Evolutionary conservation across 805 yeast genomes (phyloP).

Genomic region (Sungouiella thailandica): DNA sequence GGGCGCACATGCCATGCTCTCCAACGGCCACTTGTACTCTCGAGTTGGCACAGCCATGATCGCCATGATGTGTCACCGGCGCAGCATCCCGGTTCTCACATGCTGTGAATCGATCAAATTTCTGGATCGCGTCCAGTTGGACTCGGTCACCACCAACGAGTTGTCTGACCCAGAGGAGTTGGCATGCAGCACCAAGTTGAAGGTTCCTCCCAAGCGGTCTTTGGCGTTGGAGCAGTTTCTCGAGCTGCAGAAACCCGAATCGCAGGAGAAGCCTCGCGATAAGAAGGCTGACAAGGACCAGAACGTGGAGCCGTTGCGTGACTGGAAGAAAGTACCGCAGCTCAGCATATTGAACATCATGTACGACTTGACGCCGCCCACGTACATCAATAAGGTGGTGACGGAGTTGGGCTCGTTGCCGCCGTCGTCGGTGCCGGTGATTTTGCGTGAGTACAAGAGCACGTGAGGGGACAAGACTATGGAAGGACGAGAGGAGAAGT

Average conservation of each 20-base stretch:
- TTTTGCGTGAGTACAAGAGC: constrained; percentile 82
- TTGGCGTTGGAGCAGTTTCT: constrained; percentile 63
- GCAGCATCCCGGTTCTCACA: constrained; percentile 90
- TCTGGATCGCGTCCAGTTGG: constrained; percentile 91
- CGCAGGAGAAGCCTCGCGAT: constrained; percentile 16
- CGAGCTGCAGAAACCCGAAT: constrained; percentile 38
- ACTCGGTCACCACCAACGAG: constrained; percentile 92
- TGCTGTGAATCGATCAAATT: constrained; percentile 95
- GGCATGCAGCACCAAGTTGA: constrained; percentile 42
- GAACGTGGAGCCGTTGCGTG: constrained; percentile 37
- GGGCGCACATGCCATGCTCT: constrained; percentile 96
- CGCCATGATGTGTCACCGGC: constrained; percentile 83
- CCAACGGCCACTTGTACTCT: constrained; percentile 89
- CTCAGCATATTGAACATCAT: constrained; percentile 77
- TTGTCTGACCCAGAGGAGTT: constrained; percentile 76
- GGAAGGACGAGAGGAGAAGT: too few relatives aligned
- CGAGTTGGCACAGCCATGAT: constrained; percentile 93
- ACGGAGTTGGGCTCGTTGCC: constrained; percentile 96
- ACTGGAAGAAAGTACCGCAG: constrained; percentile 60
- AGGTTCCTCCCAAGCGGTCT: constrained; percentile 54
- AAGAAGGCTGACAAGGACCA: constrained; percentile 19
- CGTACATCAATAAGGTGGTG: constrained; percentile 86
- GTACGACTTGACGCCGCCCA: constrained; percentile 94
- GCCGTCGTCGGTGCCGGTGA: constrained; percentile 97
- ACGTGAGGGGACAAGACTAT: too few relatives aligned